Evolutionary conservation across 106 monocot genomes (phyloP).

Genomic region (Dioscorea zingiberensis): DNA sequence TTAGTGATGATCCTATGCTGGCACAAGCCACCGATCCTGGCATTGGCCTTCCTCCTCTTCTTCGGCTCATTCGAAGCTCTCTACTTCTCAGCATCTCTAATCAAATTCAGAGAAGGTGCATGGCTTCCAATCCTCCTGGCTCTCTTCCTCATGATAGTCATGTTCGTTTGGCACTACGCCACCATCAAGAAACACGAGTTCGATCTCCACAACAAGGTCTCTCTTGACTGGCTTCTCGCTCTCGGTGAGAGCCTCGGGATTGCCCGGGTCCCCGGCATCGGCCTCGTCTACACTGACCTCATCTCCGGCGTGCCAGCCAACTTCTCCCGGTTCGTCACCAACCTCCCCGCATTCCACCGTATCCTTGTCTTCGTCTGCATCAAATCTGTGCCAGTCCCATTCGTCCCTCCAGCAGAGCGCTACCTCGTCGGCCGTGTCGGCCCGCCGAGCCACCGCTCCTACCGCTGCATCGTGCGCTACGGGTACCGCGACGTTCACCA

Average conservation of each 20-base stretch:
- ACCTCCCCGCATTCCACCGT: constrained; percentile 58
- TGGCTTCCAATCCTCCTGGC: constrained; percentile 68
- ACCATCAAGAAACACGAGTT: constrained; percentile 55
- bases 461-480: constrained; percentile 70
- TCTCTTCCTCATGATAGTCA: constrained; percentile 46
- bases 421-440: constrained; percentile 60
- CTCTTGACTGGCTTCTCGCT: constrained; percentile 66
- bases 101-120: constrained; percentile 62
- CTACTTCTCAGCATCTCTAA: constrained; percentile 60
- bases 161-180: constrained; percentile 64
- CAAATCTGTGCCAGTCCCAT: constrained; percentile 51
- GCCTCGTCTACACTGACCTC: constrained; percentile 62
- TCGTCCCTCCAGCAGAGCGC: constrained; percentile 44
- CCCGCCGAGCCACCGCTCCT: constrained; percentile 42
- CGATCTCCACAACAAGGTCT: constrained; percentile 60
- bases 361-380: constrained; percentile 57
- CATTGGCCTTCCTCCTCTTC: constrained; percentile 49
- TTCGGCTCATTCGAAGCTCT: constrained; percentile 56
- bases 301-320: constrained; percentile 55
- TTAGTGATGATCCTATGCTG: constrained; percentile 59
- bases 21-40: constrained; percentile 52
- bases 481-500: constrained; percentile 77
- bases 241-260: constrained; percentile 51
- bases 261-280: constrained; percentile 62
- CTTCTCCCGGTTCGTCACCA: constrained; percentile 65